Conservation (phyloP, 352 stramenopile genomes). For the Pythium aristosporum region DNA sequence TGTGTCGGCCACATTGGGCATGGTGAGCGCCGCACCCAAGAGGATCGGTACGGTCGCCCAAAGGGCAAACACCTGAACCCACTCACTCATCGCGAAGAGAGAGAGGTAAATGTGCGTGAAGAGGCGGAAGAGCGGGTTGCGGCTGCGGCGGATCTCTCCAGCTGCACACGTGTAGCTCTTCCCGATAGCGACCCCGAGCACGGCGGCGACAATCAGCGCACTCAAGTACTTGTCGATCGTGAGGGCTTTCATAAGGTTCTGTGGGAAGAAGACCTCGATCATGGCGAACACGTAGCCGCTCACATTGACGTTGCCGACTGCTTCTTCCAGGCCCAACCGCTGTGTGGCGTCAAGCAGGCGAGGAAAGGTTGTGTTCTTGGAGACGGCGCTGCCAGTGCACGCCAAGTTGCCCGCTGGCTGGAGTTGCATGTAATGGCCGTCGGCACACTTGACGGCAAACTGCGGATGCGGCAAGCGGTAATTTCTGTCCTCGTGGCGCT, state of each 20-base stretch:
- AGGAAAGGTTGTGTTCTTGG: slow-evolving; percentile 51
- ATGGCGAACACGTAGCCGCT: slow-evolving; percentile 48
- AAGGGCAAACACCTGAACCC: slow-evolving; percentile 50
- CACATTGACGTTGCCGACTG: slow-evolving; percentile 39
- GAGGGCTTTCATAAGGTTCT: slow-evolving; percentile 48
- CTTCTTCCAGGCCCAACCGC: slow-evolving; percentile 42
- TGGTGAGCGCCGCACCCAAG: slow-evolving; percentile 41
- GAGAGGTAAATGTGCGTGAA: slow-evolving; percentile 61
- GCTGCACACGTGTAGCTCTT: slow-evolving; percentile 36
- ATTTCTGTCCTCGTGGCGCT: slow-evolving; percentile 23
- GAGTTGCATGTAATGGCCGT: slow-evolving; percentile 47
- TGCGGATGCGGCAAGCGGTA: slow-evolving; percentile 34
- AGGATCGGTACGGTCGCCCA: slow-evolving; percentile 49
- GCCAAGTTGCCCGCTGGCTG: slow-evolving; percentile 22
- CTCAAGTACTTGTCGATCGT: slow-evolving; percentile 43
- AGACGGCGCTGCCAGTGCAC: slow-evolving; percentile 35
- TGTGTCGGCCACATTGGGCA: slow-evolving; percentile 32
- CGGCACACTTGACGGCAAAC: slow-evolving; percentile 64
- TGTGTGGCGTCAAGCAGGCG: slow-evolving; percentile 44
- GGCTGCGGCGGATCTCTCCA: slow-evolving; percentile 33
- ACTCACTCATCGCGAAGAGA: slow-evolving; percentile 58
- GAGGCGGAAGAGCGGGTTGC: slow-evolving; percentile 57
- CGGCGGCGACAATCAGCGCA: slow-evolving; percentile 46
- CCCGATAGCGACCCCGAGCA: slow-evolving; percentile 46
- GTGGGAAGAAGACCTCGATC: slow-evolving; percentile 43